Percentiles rank a stretch among this genome's conserved stretches.
These are phyloP conservation scores for Pezicula neosporulosa DNA, from an alignment of 2,329 filamentous ascomycete species.

Conservation along the genomic window DNA sequence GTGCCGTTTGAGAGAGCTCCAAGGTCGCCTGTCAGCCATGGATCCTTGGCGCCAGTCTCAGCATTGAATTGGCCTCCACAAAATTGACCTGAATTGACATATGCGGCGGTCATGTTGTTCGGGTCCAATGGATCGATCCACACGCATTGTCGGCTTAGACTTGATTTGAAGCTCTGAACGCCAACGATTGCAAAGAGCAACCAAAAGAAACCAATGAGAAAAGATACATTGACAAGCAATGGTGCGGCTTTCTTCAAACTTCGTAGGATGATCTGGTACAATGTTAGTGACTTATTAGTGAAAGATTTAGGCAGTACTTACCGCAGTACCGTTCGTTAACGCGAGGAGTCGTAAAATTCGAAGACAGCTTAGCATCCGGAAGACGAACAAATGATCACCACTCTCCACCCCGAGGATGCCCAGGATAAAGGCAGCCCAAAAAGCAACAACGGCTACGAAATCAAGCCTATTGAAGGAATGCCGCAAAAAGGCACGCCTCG, in stretches of 20 bases:
- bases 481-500: slow-evolving; percentile 85
- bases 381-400: slow-evolving; percentile 74
- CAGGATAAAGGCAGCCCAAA: slow-evolving; percentile 85
- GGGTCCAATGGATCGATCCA: slow-evolving; percentile 66
- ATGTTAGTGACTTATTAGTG: not conserved
- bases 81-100: slow-evolving; percentile 66
- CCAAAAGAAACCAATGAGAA: slow-evolving; percentile 97
- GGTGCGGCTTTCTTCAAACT: slow-evolving; percentile 96
- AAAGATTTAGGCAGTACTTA: slow-evolving; percentile 40
- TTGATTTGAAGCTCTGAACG: slow-evolving; percentile 92
- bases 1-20: slow-evolving; percentile 36
- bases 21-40: slow-evolving; percentile 59
- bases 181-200: slow-evolving; percentile 94
- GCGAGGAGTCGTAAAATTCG: slow-evolving; percentile 88
- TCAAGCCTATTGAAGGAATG: slow-evolving; percentile 96
- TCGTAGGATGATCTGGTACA: slow-evolving; percentile 74
- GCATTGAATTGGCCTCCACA: slow-evolving; percentile 80
- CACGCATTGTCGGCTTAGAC: slow-evolving; percentile 71
- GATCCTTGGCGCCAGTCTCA: slow-evolving; percentile 49
- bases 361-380: slow-evolving; percentile 94
- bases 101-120: slow-evolving; percentile 48
- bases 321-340: slow-evolving; percentile 88
- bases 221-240: slow-evolving; percentile 85
- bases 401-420: slow-evolving; percentile 67
- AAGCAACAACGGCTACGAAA: slow-evolving; percentile 90